A percentile compares a stretch with the other conserved stretches of the same genome.
Conservation (phyloP, 164 flowering plant species). For the Platanus orientalis region DNA sequence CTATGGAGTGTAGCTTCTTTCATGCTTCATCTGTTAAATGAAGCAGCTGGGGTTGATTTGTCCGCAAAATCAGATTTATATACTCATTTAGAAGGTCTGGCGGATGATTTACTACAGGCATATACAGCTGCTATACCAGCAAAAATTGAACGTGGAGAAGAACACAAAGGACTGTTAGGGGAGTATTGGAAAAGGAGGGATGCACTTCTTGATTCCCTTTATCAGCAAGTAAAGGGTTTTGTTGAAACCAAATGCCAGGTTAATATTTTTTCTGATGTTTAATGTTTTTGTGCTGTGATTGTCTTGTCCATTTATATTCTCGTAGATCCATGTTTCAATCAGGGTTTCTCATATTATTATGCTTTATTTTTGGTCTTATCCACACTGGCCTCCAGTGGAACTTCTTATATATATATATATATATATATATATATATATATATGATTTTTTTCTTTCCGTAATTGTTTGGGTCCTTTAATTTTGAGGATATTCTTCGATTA, state of each 20-base stretch:
- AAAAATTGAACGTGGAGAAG: conserved; percentile 74
- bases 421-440: too few relatives aligned
- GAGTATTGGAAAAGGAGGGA: conserved; percentile 77
- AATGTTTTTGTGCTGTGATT: not conserved
- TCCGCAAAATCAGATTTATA: conserved; percentile 47
- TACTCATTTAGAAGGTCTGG: conserved; percentile 50
- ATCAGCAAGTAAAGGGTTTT: conserved; percentile 53
- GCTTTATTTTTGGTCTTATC: too few relatives aligned
- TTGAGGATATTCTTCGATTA: too few relatives aligned
- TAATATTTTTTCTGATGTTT: conserved; percentile 9
- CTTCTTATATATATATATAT: too few relatives aligned
- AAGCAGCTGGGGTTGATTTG: conserved; percentile 39
- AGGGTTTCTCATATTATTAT: too few relatives aligned
- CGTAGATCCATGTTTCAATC: not conserved
- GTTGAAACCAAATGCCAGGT: conserved; percentile 54
- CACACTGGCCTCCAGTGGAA: too few relatives aligned
- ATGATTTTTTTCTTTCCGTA: too few relatives aligned
- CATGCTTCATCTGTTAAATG: conserved; percentile 66
- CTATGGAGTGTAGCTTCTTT: conserved; percentile 72
- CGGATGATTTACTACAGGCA: conserved; percentile 72
- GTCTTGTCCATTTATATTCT: not conserved
- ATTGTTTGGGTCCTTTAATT: too few relatives aligned
- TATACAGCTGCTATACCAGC: conserved; percentile 74
- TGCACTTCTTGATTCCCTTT: conserved; percentile 62
- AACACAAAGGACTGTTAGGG: conserved; percentile 50